A percentile compares a stretch with the other conserved stretches of the same genome.
Evolutionary conservation across 2,329 filamentous ascomycete genomes (phyloP).

Genomic region (Stemphylium lycopersici): DNA sequence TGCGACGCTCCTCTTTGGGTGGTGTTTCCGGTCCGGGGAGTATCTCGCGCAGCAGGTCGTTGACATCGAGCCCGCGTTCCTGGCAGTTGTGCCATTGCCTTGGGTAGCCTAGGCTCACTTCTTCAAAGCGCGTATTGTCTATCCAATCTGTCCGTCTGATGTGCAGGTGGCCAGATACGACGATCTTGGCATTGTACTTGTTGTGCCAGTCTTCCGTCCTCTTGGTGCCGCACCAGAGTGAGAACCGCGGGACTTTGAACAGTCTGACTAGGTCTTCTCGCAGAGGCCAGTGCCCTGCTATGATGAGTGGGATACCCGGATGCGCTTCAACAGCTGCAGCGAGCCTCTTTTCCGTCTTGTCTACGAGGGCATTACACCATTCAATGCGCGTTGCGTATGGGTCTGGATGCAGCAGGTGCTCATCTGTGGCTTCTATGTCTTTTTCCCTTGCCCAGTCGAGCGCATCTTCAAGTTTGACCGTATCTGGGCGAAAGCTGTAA

Average conservation of each 20-base stretch:
- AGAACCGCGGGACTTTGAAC: conserved; percentile 52
- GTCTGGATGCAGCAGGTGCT: conserved; percentile 54
- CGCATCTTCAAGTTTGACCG: conserved; percentile 57
- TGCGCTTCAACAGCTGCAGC: conserved; percentile 37
- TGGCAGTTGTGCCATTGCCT: conserved; percentile 54
- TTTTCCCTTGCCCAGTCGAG: conserved; percentile 55
- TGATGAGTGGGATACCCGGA: conserved; percentile 48
- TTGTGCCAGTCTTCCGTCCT: conserved; percentile 56
- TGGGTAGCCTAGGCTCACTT: conserved; percentile 56
- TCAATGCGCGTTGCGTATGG: conserved; percentile 53
- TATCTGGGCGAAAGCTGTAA: conserved; percentile 61
- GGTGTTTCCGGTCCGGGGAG: conserved; percentile 50
- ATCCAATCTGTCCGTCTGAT: conserved; percentile 56
- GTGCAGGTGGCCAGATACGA: conserved; percentile 56
- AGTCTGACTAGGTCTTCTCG: conserved; percentile 54
- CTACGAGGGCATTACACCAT: conserved; percentile 53
- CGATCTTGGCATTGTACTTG: conserved; percentile 54
- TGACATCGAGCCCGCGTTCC: conserved; percentile 52
- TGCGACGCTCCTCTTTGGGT: conserved; percentile 23
- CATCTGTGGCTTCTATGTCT: conserved; percentile 55
- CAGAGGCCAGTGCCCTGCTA: conserved; percentile 56
- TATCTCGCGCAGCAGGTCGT: conserved; percentile 54
- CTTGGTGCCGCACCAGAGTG: conserved; percentile 56
- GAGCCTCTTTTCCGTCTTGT: conserved; percentile 51
- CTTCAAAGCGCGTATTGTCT: conserved; percentile 55